Conservation (phyloP, 148 eudicot genomes). For the Mesembryanthemum crystallinum region DNA sequence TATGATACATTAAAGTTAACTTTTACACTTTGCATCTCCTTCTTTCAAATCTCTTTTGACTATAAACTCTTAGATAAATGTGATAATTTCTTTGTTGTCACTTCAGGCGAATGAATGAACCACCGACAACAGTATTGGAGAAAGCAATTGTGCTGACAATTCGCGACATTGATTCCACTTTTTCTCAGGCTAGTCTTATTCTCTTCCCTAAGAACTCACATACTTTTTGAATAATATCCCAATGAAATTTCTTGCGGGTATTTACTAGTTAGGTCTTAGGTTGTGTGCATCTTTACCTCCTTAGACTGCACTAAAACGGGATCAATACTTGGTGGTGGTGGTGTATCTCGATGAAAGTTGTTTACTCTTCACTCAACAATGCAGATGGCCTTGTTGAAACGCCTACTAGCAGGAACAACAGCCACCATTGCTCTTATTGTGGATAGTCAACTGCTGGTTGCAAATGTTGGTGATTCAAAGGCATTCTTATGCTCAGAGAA, state of each 20-base stretch:
- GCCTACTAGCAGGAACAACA: constrained; percentile 19
- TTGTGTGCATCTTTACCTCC: not conserved
- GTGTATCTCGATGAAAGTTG: not conserved
- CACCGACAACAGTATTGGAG: not conserved
- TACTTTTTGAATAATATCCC: not conserved
- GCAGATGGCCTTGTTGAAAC: constrained; percentile 17
- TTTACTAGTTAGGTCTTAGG: not conserved
- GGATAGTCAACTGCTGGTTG: constrained; percentile 39
- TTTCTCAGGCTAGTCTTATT: constrained; percentile 18
- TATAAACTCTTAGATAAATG: not conserved
- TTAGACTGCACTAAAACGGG: no score
- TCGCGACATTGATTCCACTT: constrained; percentile 19
- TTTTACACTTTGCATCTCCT: not conserved
- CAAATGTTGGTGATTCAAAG: constrained; percentile 56
- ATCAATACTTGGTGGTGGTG: not conserved
- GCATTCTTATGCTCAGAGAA: constrained; percentile 47
- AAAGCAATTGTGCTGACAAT: constrained; percentile 19
- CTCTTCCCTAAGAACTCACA: not conserved
- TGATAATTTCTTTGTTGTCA: not conserved
- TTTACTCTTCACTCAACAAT: not conserved
- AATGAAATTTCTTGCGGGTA: not conserved
- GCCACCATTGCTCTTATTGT: constrained; percentile 37
- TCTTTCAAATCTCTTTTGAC: not conserved
- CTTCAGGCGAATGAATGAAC: constrained; percentile 18
- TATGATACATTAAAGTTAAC: not conserved